phyloP scores from a whole-genome alignment of 2,329 filamentous ascomycete species.

The Fusarium metavorans region DNA sequence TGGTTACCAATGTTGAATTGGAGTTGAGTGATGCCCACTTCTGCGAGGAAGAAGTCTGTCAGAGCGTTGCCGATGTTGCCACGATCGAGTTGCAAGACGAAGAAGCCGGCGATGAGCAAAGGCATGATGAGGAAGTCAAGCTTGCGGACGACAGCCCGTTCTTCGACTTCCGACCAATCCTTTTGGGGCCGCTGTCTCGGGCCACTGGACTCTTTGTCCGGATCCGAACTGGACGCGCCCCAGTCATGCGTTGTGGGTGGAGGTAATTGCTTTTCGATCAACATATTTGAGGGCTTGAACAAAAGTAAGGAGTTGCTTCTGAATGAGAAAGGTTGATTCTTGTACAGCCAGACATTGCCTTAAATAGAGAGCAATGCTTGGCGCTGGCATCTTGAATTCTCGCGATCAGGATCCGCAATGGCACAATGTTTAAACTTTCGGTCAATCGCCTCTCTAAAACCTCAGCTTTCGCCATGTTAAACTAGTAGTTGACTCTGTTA shows the following conservation, averaged over 20 bases:
- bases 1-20: slow-evolving; percentile 61
- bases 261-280: neutral
- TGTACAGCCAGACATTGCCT: neutral
- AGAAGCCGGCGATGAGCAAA: slow-evolving; percentile 58
- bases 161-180: neutral
- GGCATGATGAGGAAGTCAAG: slow-evolving; percentile 59
- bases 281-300: neutral
- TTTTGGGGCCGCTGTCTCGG: neutral
- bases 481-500: neutral
- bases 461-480: neutral
- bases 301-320: slow-evolving; percentile 1
- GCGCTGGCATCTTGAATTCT: neutral
- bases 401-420: neutral
- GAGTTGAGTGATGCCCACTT: slow-evolving; percentile 59
- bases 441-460: neutral
- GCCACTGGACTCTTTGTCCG: neutral
- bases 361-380: neutral
- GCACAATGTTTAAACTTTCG: neutral
- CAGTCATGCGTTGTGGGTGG: neutral
- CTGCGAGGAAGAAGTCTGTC: slow-evolving; percentile 55
- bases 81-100: slow-evolving; percentile 55
- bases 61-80: slow-evolving; percentile 55
- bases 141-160: neutral
- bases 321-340: neutral
- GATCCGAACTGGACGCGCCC: neutral